A percentile compares a stretch with the other conserved stretches of the same genome.
phyloP scores from a whole-genome alignment of 495 filamentous ascomycete genomes.

The Penicillium macrosclerotiorum region DNA sequence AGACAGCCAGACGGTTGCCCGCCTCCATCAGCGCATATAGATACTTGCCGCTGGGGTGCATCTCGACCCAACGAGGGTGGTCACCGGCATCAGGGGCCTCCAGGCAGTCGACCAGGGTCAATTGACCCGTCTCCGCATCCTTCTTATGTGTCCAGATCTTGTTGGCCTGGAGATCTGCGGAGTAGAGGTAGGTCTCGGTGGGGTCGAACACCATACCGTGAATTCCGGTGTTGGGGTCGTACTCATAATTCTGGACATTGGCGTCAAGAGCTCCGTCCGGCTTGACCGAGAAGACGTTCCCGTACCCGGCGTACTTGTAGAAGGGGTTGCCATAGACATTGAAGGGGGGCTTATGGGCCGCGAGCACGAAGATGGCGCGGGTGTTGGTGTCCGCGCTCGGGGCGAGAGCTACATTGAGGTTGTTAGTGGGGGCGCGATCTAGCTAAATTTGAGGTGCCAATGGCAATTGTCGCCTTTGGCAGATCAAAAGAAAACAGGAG shows the following conservation, averaged over 20 bases:
- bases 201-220: constrained; percentile 90
- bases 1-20: constrained; percentile 74
- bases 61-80: constrained; percentile 82
- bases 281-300: constrained; percentile 73
- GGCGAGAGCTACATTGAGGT: constrained; percentile 54
- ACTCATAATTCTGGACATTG: constrained; percentile 79
- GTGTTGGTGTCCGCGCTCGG: constrained; percentile 70
- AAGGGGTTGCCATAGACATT: constrained; percentile 84
- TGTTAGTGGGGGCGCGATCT: neutral
- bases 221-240: constrained; percentile 69
- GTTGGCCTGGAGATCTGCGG: constrained; percentile 78
- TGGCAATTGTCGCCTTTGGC: too few relatives aligned
- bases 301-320: constrained; percentile 77
- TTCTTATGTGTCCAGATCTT: constrained; percentile 86
- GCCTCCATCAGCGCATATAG: constrained; percentile 84
- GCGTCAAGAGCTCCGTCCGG: constrained; percentile 56
- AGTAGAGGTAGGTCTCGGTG: constrained; percentile 81
- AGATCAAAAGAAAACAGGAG: too few relatives aligned
- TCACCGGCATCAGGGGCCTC: constrained; percentile 68
- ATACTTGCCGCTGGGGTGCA: constrained; percentile 72
- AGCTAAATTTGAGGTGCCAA: neutral
- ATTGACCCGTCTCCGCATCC: constrained; percentile 55
- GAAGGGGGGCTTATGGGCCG: constrained; percentile 71
- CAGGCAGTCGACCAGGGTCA: constrained; percentile 65
- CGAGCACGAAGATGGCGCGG: constrained; percentile 80